These are phyloP conservation scores for Luzula sylvatica DNA, from an alignment of 176 grass and related monocot genomes.

Conservation along the genomic window DNA sequence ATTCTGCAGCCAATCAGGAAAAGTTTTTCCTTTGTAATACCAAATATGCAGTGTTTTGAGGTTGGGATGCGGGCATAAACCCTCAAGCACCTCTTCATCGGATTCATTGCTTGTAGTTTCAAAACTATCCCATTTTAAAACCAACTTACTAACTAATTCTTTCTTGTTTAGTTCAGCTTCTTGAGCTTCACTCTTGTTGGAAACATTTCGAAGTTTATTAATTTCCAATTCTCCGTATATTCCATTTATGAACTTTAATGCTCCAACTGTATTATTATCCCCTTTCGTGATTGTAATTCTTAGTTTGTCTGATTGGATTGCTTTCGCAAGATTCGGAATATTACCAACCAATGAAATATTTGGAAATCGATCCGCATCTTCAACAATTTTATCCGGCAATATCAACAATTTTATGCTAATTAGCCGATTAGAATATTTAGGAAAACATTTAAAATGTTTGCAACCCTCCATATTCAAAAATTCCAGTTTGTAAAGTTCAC, in stretches of 20 bases:
- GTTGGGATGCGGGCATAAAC: conserved; percentile 20
- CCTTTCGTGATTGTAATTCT: background rate
- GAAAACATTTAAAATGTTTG: background rate
- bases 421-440: background rate
- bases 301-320: background rate
- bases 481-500: background rate
- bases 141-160: background rate
- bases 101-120: background rate
- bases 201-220: background rate
- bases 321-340: conserved; percentile 3
- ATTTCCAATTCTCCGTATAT: background rate
- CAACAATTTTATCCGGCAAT: background rate
- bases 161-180: conserved; percentile 5
- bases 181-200: background rate
- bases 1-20: background rate
- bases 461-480: background rate
- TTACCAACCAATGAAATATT: conserved; percentile 7
- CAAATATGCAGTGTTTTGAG: background rate
- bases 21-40: background rate
- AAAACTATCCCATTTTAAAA: too few species aligned
- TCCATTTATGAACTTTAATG: background rate
- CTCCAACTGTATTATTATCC: background rate
- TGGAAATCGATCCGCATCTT: background rate
- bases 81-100: conserved; percentile 11
- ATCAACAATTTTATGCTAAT: background rate